Evolutionary conservation across 2,329 filamentous ascomycete genomes (phyloP).

Genomic region (Fusarium neocosmosporiellum): DNA sequence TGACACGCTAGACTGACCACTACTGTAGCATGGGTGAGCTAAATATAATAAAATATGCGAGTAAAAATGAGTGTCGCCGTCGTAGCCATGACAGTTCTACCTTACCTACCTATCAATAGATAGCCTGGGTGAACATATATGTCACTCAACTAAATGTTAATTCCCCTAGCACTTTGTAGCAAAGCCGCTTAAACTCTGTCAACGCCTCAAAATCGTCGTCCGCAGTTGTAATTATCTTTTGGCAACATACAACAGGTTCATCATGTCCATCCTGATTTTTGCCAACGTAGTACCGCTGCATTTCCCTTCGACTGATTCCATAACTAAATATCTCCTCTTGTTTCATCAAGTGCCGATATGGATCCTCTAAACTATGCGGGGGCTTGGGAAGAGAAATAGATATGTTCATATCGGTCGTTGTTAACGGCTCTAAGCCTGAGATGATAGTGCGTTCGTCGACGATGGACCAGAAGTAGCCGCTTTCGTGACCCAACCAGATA

Average conservation of each 20-base stretch:
- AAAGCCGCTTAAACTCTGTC: background rate
- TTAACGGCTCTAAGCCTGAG: background rate
- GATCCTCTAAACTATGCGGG: background rate
- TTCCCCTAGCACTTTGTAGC: background rate
- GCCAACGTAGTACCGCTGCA: background rate
- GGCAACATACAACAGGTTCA: background rate
- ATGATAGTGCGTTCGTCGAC: background rate
- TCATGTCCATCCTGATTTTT: background rate
- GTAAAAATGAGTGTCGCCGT: background rate
- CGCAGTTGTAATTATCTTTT: background rate
- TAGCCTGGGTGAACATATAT: background rate
- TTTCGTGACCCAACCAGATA: background rate
- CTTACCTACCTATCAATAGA: background rate
- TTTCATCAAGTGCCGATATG: background rate
- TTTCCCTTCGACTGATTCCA: background rate
- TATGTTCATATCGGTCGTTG: background rate
- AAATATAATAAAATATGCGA: background rate
- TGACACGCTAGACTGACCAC: too few relatives aligned
- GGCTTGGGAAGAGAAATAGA: background rate
- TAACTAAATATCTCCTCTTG: background rate
- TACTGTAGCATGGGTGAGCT: background rate
- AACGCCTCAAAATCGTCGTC: background rate
- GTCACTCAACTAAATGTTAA: background rate
- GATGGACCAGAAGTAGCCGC: background rate
- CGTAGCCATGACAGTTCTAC: too few relatives aligned